Evolutionary conservation across 441 rosid species (phyloP).

Genomic region (Syzygium syzygioides): DNA sequence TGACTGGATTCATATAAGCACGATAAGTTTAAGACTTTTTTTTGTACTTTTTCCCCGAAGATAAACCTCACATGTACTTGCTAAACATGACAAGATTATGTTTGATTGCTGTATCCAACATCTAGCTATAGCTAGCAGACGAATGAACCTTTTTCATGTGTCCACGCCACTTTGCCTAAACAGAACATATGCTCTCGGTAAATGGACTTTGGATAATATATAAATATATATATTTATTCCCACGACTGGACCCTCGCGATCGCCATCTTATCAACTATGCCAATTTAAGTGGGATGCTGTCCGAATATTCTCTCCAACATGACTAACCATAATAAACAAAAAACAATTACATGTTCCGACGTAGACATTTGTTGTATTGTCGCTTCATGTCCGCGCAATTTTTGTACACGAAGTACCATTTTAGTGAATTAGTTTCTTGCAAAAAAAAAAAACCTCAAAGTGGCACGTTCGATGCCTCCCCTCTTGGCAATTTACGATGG

Average conservation of each 20-base stretch:
- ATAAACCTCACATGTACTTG: not conserved
- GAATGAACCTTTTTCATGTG: not conserved
- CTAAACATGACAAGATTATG: not conserved
- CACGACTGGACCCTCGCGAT: not conserved
- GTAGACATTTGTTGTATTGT: not conserved
- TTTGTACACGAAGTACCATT: not conserved
- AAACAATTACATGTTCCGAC: not conserved
- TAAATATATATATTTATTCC: not conserved
- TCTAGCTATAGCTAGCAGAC: not conserved
- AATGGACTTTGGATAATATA: not conserved
- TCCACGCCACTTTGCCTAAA: not conserved
- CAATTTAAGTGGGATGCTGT: not conserved
- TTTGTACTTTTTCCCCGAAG: not conserved
- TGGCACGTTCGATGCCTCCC: not conserved
- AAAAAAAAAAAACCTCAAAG: not conserved
- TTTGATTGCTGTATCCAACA: not conserved
- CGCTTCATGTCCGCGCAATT: not conserved
- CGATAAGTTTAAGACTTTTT: too few relatives aligned
- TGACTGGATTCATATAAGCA: fast-evolving
- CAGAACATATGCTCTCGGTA: not conserved
- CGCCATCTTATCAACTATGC: not conserved
- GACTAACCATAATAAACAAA: not conserved
- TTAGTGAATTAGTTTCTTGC: not conserved
- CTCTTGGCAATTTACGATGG: not conserved
- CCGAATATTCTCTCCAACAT: not conserved